phyloP scores from a whole-genome alignment of 306 rosid genomes.

The Acacia crassicarpa region DNA sequence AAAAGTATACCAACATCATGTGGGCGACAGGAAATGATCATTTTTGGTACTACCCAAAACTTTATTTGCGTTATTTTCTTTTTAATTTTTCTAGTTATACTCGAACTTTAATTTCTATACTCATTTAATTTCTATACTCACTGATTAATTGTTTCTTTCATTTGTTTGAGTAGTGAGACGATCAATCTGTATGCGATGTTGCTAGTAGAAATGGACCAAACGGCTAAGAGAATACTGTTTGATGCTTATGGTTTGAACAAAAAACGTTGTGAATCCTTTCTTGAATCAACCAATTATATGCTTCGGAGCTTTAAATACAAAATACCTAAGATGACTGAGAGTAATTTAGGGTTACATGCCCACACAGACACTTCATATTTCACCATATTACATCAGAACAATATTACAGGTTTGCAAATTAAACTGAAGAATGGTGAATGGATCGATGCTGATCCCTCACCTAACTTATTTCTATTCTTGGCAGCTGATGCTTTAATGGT shows the following conservation, averaged over 20 bases:
- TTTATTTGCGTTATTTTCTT: background rate
- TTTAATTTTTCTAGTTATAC: background rate
- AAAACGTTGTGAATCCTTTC: conserved; percentile 30
- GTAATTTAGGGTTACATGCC: conserved; percentile 31
- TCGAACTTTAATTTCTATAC: too few species aligned
- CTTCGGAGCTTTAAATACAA: conserved; percentile 32
- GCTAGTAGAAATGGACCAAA: conserved; percentile 38
- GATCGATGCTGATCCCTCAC: conserved; percentile 34
- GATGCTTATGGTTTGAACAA: conserved; percentile 39
- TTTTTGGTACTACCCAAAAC: conserved; percentile 30
- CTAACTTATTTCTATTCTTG: conserved; percentile 31
- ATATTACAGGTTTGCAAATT: conserved; percentile 34
- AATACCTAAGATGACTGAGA: conserved; percentile 20
- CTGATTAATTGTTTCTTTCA: background rate
- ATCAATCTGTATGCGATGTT: conserved; percentile 30
- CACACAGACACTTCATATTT: conserved; percentile 39
- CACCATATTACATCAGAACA: conserved; percentile 41
- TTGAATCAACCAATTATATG: conserved; percentile 34
- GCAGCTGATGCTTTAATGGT: conserved; percentile 44
- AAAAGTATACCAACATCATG: conserved; percentile 35
- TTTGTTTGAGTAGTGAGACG: conserved; percentile 26
- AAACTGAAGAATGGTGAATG: conserved; percentile 40
- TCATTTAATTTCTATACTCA: too few species aligned
- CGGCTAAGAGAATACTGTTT: conserved; percentile 32
- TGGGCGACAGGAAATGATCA: conserved; percentile 42